phyloP scores from a whole-genome alignment of 1,284 basidiomycete genomes.

The Sanghuangporus baumii region DNA sequence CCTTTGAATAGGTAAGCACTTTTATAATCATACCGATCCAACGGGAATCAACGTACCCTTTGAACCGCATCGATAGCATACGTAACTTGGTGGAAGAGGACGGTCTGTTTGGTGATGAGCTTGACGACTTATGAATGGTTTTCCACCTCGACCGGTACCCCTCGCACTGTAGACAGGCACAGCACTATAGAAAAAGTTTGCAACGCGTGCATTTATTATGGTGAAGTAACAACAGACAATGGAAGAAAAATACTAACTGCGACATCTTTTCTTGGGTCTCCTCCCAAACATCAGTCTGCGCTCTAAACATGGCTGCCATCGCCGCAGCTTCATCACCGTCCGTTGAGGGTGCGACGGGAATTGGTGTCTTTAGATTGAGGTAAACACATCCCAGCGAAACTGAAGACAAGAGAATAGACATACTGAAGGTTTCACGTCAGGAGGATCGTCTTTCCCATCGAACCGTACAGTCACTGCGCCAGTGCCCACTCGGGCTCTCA shows the following conservation, averaged over 20 bases:
- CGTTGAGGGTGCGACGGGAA: constrained; percentile 34
- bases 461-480: constrained; percentile 87
- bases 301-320: constrained; percentile 96
- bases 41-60: constrained; percentile 65
- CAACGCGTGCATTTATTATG: constrained; percentile 48
- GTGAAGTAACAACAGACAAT: constrained; percentile 40
- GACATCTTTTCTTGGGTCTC: constrained; percentile 97
- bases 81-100: constrained; percentile 88
- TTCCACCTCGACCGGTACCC: constrained; percentile 56
- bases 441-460: constrained; percentile 62
- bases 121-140: constrained; percentile 42
- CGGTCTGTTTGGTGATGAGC: constrained; percentile 50
- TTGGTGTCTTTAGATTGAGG: constrained; percentile 23
- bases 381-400: neutral
- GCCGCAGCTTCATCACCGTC: constrained; percentile 77
- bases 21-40: neutral
- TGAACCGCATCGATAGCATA: constrained; percentile 98
- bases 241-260: constrained; percentile 58
- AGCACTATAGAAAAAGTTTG: constrained; percentile 46
- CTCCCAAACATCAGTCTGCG: constrained; percentile 88
- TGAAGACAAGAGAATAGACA: constrained; percentile 17
- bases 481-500: constrained; percentile 41
- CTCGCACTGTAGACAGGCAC: constrained; percentile 64
- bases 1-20: constrained; percentile 40
- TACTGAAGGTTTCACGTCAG: constrained; percentile 30